phyloP scores from a whole-genome alignment of 208 protist genomes.

The Trypanosoma vivax region DNA sequence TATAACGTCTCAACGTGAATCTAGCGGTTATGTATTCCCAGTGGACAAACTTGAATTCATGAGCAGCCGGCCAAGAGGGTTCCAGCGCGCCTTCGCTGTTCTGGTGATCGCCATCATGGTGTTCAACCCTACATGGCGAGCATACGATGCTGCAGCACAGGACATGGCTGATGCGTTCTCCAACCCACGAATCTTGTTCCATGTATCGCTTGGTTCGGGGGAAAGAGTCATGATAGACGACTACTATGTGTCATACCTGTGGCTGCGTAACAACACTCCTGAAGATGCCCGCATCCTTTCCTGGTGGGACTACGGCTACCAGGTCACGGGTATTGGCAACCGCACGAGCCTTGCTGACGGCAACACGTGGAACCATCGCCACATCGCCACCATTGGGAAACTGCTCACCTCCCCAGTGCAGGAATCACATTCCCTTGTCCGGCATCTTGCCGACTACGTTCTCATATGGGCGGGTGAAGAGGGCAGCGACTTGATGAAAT shows the following conservation, averaged over 20 bases:
- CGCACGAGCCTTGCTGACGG: conserved; percentile 95
- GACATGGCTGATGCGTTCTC: neutral
- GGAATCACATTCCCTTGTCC: conserved; percentile 87
- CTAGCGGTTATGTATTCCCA: no score
- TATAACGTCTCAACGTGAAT: no score
- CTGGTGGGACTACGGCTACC: conserved; percentile 99
- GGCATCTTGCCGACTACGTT: conserved; percentile 95
- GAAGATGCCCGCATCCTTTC: conserved; percentile 90
- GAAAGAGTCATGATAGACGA: conserved; percentile 88
- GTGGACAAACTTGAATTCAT: no score
- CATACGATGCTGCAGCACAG: neutral
- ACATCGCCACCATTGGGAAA: conserved; percentile 96
- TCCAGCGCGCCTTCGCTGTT: neutral
- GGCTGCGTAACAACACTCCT: conserved; percentile 93
- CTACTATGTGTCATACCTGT: conserved; percentile 96
- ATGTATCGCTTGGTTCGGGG: conserved; percentile 15
- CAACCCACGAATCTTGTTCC: conserved; percentile 31
- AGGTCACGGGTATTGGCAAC: conserved; percentile 95
- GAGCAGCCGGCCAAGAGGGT: no score
- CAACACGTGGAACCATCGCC: conserved; percentile 99
- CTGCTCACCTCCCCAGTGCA: conserved; percentile 79
- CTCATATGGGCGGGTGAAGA: conserved; percentile 62
- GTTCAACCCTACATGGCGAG: neutral
- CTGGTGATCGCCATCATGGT: neutral
- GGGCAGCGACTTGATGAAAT: conserved; percentile 51